Evolutionary conservation across 345 rosid species (phyloP).

Genomic region (Eucalyptus curtisii): DNA sequence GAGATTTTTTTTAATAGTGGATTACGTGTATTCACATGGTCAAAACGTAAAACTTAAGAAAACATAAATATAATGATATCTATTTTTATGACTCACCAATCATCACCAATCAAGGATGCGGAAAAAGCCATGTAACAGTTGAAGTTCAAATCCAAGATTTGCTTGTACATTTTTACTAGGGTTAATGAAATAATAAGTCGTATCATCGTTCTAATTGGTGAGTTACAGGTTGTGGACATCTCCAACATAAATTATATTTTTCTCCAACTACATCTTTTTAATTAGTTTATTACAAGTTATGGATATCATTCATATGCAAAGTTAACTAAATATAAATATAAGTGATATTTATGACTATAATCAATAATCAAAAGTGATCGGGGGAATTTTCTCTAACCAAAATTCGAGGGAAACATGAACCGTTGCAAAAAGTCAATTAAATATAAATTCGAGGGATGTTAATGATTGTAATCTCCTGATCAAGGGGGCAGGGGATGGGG

Average conservation of each 20-base stretch:
- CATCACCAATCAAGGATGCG: neutral
- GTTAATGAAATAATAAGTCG: neutral
- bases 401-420: neutral
- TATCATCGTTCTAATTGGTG: rapidly evolving
- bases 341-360: neutral
- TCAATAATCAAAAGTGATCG: neutral
- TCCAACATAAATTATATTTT: rapidly evolving
- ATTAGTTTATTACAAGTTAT: rapidly evolving
- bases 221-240: rapidly evolving
- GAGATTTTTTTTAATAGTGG: neutral
- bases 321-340: neutral
- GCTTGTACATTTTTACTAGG: neutral
- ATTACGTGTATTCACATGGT: neutral
- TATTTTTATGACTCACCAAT: neutral
- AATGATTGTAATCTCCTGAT: neutral
- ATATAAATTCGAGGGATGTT: neutral
- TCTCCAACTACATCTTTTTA: rapidly evolving
- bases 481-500: neutral
- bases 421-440: rapidly evolving
- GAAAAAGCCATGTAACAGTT: neutral
- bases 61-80: neutral
- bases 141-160: neutral
- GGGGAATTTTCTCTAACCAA: neutral
- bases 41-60: neutral
- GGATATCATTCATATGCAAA: rapidly evolving